Conservation (phyloP, 2,329 filamentous ascomycete species). For the Ophiosphaerella narmari region DNA sequence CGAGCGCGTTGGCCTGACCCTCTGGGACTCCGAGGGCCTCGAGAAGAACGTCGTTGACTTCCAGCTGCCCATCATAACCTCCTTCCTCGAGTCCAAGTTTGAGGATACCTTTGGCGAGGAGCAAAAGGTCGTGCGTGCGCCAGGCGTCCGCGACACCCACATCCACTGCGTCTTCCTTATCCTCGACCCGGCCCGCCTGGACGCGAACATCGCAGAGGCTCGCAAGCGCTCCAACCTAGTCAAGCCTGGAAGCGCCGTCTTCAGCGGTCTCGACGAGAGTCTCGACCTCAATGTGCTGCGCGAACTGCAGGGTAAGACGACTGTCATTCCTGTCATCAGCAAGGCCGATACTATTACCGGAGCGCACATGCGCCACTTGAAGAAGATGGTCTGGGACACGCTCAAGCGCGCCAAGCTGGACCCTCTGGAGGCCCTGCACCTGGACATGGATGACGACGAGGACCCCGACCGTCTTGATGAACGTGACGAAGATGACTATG, state of each 20-base stretch:
- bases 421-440: slow-evolving; percentile 80
- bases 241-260: slow-evolving; percentile 53
- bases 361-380: slow-evolving; percentile 89
- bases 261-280: slow-evolving; percentile 80
- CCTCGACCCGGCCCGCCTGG: slow-evolving; percentile 83
- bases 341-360: slow-evolving; percentile 98
- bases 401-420: slow-evolving; percentile 86
- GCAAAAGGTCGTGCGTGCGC: slow-evolving; percentile 94
- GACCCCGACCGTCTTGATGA: slow-evolving; percentile 59
- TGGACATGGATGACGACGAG: slow-evolving; percentile 73
- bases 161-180: slow-evolving; percentile 95
- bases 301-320: slow-evolving; percentile 88
- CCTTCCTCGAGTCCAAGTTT: slow-evolving; percentile 96
- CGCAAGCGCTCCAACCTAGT: slow-evolving; percentile 60
- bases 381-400: slow-evolving; percentile 87
- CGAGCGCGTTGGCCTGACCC: slow-evolving; percentile 86
- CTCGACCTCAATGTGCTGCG: slow-evolving; percentile 90
- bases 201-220: slow-evolving; percentile 73
- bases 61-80: slow-evolving; percentile 86
- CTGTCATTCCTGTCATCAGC: slow-evolving; percentile 90
- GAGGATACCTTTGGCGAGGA: slow-evolving; percentile 97
- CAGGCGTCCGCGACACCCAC: slow-evolving; percentile 92
- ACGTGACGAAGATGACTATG: slow-evolving; percentile 55
- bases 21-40: slow-evolving; percentile 95
- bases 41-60: slow-evolving; percentile 95